Conservation (phyloP, 2,329 filamentous ascomycete species). For the Arachnomyces sp. region DNA sequence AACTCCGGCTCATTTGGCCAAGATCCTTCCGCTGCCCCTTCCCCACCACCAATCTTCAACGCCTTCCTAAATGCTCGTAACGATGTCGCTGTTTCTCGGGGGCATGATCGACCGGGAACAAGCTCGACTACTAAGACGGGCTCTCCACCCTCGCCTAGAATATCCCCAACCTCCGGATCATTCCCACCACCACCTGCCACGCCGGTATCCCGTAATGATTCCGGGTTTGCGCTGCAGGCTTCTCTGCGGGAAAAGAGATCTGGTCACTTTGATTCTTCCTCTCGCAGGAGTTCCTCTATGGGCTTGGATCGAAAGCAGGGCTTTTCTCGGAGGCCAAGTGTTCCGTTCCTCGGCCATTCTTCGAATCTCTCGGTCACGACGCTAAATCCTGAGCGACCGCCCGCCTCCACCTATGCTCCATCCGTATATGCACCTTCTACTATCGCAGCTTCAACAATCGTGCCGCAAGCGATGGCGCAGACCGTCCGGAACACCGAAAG, state of each 20-base stretch:
- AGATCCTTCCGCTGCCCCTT: constrained; percentile 49
- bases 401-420: constrained; percentile 40
- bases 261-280: constrained; percentile 74
- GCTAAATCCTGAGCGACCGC: constrained; percentile 32
- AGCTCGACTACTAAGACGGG: constrained; percentile 48
- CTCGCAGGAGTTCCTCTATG: constrained; percentile 90
- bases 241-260: constrained; percentile 91
- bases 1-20: constrained; percentile 78
- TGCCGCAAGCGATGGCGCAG: constrained; percentile 35
- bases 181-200: constrained; percentile 72
- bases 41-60: constrained; percentile 72
- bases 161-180: constrained; percentile 59
- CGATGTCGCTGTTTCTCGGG: constrained; percentile 46
- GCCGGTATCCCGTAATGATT: constrained; percentile 81
- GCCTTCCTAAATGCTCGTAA: constrained; percentile 73
- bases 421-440: constrained; percentile 46
- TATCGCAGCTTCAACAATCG: constrained; percentile 43
- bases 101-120: constrained; percentile 67
- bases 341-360: constrained; percentile 64
- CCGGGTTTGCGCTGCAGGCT: constrained; percentile 76
- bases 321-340: constrained; percentile 52
- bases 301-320: constrained; percentile 62
- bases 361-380: constrained; percentile 39
- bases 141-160: constrained; percentile 51
- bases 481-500: constrained; percentile 34